phyloP scores from a whole-genome alignment of 2,329 filamentous ascomycete species.

The Colletotrichum sp. region DNA sequence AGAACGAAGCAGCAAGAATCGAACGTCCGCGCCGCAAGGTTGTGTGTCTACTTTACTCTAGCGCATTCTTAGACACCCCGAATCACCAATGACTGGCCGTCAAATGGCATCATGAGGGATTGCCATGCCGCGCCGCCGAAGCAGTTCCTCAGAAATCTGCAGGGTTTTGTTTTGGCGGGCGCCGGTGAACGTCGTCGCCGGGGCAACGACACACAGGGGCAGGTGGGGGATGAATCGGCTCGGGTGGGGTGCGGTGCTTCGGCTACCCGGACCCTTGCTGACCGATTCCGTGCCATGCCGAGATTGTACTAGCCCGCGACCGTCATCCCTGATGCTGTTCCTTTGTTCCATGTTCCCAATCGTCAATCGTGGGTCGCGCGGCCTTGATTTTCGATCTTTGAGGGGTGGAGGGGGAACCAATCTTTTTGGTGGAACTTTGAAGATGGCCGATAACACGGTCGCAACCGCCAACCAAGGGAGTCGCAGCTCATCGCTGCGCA shows the following conservation, averaged over 20 bases:
- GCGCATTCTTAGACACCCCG: background rate
- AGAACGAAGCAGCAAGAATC: background rate
- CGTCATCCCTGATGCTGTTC: background rate
- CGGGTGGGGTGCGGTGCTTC: background rate
- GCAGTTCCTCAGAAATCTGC: background rate
- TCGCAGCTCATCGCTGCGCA: background rate
- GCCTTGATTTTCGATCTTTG: background rate
- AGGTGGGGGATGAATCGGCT: background rate
- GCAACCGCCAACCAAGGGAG: background rate
- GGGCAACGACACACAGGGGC: background rate
- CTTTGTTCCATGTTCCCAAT: background rate
- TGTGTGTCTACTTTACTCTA: background rate
- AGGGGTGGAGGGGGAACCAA: background rate
- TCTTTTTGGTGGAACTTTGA: background rate
- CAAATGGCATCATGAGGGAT: conserved; percentile 2
- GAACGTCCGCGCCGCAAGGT: background rate
- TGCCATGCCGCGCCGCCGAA: background rate
- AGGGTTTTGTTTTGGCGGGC: conserved; percentile 6
- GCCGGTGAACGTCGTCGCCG: background rate
- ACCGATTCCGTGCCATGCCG: background rate
- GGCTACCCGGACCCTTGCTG: background rate
- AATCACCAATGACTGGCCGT: background rate
- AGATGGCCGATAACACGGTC: background rate
- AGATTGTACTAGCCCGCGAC: background rate
- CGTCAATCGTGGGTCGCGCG: background rate